Evolutionary conservation across 306 rosid genomes (phyloP), one percentile per base, ranked within the genome.

Genomic region (Macrotyloma uniflorum): DNA sequence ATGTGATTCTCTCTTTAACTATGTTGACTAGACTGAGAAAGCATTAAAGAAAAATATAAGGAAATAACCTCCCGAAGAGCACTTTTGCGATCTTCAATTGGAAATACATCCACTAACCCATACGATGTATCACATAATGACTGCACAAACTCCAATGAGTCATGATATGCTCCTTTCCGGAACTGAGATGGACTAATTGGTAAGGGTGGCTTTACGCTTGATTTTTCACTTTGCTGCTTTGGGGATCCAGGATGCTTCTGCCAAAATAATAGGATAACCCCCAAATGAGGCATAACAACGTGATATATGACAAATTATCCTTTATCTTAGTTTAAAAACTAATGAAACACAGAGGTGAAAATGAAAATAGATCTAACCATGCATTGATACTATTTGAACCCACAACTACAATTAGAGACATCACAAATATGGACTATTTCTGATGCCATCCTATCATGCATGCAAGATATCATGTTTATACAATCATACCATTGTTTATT

Each of bases 71-170:
- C 99, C 74, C 82, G 80, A 73, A 96, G 98, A 74, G 98, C 93
- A 89, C 89, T 90, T 79, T 93, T 96, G 79, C 99, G 99, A 88
- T 93, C 99, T 86, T 96, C 98, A 89, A 85, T 67, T 42, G 99
- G 98, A 90, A 91, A 96, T 81, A 96, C 88, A 84, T 96, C 99
- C 86, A 96, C 98, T 86, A 96, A 89, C 43, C 98, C 97, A 84
- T 79, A 93, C 72, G 99, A 96, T 23, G 93, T 96, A 68, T 96
- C 99, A 67, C 99, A 96, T 79, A 96, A 80, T 67, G 99, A 87
- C 85, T 58, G 98, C 86, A 96, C 99, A 73, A 96, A 91, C 76
- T 96, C 97, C 86, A 96, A 64, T 2, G 99, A 96, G 75, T 89
- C 96, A 13, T 88, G 89, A 82, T 95, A 96, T 78, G 99, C 94